A percentile compares a stretch with the other conserved stretches of the same genome.
These are phyloP conservation scores for Citrus cavaleriei DNA, from an alignment of 345 rosid genomes.

Conservation along the genomic window DNA sequence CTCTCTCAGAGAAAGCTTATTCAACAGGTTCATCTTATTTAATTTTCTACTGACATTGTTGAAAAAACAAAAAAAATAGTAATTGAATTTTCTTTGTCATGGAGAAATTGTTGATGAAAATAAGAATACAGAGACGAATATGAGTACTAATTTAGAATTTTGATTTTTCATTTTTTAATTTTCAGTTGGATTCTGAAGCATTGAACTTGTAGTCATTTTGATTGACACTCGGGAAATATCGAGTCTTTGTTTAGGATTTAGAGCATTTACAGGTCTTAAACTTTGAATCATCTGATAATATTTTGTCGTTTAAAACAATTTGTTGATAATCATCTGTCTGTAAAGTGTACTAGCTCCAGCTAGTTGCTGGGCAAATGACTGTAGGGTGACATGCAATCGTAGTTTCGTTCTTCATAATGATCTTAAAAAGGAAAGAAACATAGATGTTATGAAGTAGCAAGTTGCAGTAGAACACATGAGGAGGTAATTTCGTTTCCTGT, in stretches of 20 bases:
- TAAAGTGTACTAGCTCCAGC: not conserved
- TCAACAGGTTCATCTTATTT: slow-evolving; percentile 44
- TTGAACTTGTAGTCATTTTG: not conserved
- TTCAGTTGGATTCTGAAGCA: not conserved
- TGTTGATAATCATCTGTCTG: not conserved
- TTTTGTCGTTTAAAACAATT: not conserved
- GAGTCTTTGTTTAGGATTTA: not conserved
- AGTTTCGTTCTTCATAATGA: not conserved
- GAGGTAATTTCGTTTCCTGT: not conserved
- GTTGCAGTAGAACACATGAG: not conserved
- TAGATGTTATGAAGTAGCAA: too few species aligned
- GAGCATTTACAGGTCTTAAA: not conserved
- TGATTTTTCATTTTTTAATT: not conserved
- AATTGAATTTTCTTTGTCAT: not conserved
- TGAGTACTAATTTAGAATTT: not conserved
- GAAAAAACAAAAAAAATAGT: too few species aligned
- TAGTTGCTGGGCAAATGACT: not conserved
- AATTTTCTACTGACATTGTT: not conserved
- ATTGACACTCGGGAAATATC: not conserved
- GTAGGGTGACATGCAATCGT: not conserved
- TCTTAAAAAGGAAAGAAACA: not conserved
- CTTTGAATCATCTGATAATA: not conserved
- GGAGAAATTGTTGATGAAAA: not conserved
- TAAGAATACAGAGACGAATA: not conserved
- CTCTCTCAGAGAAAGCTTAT: slow-evolving; percentile 62